A percentile compares a stretch with the other conserved stretches of the same genome.
Conservation (phyloP, 2,329 filamentous ascomycete genomes). For the Paramyrothecium sp. region DNA sequence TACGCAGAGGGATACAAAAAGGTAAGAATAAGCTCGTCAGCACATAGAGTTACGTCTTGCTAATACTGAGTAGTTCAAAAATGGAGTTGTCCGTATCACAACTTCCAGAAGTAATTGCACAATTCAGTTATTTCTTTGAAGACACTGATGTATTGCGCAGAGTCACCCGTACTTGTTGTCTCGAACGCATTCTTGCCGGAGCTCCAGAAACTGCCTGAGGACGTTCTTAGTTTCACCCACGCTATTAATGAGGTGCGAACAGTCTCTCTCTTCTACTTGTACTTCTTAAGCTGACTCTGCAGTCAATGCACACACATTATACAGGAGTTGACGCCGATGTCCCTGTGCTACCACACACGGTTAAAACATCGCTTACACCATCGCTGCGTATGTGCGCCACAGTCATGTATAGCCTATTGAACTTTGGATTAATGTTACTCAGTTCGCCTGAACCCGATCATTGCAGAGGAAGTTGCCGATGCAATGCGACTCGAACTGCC, state of each 20-base stretch:
- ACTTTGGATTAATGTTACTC: neutral
- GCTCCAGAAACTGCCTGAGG: neutral
- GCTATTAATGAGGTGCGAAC: neutral
- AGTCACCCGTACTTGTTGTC: neutral
- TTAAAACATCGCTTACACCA: neutral
- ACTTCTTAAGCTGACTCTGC: neutral
- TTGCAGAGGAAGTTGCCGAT: slow-evolving; percentile 35
- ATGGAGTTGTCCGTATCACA: neutral
- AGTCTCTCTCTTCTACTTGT: neutral
- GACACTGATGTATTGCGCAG: neutral
- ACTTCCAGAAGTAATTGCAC: neutral
- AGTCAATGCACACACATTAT: neutral
- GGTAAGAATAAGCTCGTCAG: neutral
- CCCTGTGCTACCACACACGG: neutral
- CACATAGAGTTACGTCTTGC: neutral
- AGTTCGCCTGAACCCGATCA: slow-evolving; percentile 29
- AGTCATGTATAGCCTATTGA: neutral
- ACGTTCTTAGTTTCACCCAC: neutral
- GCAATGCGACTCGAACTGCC: slow-evolving; percentile 32
- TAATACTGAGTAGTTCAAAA: neutral
- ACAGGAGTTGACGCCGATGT: neutral
- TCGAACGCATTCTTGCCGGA: neutral
- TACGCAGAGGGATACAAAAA: neutral
- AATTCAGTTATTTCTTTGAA: too few species aligned
- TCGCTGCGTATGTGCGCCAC: neutral